Evolutionary conservation across 805 yeast genomes (phyloP).

Genomic region (Cyberlindnera petersonii): DNA sequence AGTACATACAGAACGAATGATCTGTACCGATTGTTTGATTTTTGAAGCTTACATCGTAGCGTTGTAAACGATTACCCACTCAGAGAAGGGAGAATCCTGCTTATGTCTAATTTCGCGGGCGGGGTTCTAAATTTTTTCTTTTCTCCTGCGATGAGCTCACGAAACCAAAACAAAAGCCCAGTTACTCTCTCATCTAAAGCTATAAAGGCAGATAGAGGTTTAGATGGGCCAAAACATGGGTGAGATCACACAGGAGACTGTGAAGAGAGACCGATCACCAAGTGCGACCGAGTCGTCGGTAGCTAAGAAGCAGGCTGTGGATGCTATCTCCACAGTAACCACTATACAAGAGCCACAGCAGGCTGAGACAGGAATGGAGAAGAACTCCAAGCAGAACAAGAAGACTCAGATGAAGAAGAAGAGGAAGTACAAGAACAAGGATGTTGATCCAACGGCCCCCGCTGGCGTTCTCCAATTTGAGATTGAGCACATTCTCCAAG

Average conservation of each 20-base stretch:
- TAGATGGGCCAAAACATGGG: conserved; percentile 8
- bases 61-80: conserved; percentile 5
- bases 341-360: not conserved
- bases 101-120: conserved; percentile 7
- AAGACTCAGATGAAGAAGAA: conserved; percentile 22
- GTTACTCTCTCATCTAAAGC: not conserved
- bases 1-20: conserved; percentile 30
- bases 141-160: conserved; percentile 12
- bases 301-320: conserved; percentile 9
- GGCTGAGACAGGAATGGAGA: not conserved
- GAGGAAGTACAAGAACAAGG: conserved; percentile 57
- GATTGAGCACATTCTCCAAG: conserved; percentile 53
- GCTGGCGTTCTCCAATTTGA: conserved; percentile 75
- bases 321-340: not conserved
- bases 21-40: not conserved
- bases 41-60: not conserved
- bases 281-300: conserved; percentile 4
- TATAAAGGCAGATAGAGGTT: not conserved
- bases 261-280: conserved; percentile 15
- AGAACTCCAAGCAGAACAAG: not conserved
- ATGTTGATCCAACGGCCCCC: conserved; percentile 73
- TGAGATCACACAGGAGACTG: not conserved
- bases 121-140: conserved; percentile 7
- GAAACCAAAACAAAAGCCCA: conserved; percentile 11
- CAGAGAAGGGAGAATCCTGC: conserved; percentile 7